A percentile compares a stretch with the other conserved stretches of the same genome.
Conservation (phyloP, 768 basidiomycete species). For the Xerocomellus intermedius region DNA sequence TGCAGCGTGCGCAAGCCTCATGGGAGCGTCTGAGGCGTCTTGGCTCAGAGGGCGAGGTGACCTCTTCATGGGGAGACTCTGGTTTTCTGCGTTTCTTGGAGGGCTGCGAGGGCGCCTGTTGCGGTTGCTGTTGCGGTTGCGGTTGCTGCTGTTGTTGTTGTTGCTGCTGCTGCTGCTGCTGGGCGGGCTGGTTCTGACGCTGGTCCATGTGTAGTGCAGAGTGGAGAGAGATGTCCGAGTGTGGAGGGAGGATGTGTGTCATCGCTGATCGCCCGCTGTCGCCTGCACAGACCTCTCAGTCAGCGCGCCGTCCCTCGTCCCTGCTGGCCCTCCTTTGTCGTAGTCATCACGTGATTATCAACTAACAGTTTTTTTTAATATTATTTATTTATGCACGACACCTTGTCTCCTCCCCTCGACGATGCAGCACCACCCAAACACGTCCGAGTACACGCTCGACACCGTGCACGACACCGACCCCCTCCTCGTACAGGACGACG, state of each 20-base stretch:
- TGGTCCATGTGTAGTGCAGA: conserved; percentile 71
- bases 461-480: conserved; percentile 45
- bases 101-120: conserved; percentile 35
- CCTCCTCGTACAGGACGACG: conserved; percentile 32
- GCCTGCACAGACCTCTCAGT: conserved; percentile 4
- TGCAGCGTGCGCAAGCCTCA: conserved; percentile 90
- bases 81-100: conserved; percentile 61
- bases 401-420: not conserved
- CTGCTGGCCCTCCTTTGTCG: conserved; percentile 22
- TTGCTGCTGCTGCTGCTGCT: conserved; percentile 37
- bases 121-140: conserved; percentile 30
- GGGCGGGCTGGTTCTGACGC: conserved; percentile 43
- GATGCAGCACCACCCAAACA: conserved; percentile 31
- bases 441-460: conserved; percentile 62
- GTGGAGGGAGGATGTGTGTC: conserved; percentile 49
- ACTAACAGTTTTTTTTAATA: not conserved
- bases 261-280: conserved; percentile 31
- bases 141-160: conserved; percentile 31
- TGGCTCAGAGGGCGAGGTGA: conserved; percentile 60
- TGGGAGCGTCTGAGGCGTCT: conserved; percentile 83
- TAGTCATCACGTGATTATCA: conserved; percentile 16
- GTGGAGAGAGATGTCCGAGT: conserved; percentile 52
- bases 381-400: not conserved
- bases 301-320: conserved; percentile 1
- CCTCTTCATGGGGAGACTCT: conserved; percentile 56